Conservation (phyloP, 805 yeast species). For the Yarrowia porcina region DNA sequence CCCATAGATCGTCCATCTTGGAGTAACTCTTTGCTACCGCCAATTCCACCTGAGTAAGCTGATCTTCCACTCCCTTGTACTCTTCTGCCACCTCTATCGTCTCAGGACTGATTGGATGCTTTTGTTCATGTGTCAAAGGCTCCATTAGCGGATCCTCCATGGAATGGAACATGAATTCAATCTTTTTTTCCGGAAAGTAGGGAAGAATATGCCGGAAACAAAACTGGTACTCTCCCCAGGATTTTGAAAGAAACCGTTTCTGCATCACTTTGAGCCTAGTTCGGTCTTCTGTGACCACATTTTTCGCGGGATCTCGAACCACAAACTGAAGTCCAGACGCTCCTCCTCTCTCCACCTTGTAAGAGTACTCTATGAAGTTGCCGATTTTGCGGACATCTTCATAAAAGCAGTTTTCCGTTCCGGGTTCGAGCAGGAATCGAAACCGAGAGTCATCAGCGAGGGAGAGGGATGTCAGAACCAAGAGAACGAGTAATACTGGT, state of each 20-base stretch:
- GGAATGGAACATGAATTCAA: not conserved
- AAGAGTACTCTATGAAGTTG: conserved; percentile 17
- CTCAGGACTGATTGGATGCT: not conserved
- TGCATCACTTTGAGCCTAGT: not conserved
- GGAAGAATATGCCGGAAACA: conserved; percentile 8
- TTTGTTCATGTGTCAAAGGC: conserved; percentile 1
- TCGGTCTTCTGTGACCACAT: not conserved
- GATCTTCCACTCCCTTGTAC: not conserved
- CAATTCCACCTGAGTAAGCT: conserved; percentile 6
- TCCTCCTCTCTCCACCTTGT: conserved; percentile 13
- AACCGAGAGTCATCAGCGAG: not conserved
- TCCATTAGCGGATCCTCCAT: not conserved
- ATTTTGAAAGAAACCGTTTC: not conserved
- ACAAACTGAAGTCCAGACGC: conserved; percentile 7
- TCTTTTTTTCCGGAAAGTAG: not conserved
- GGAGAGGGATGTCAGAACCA: not conserved
- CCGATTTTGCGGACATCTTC: conserved; percentile 12
- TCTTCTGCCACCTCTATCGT: not conserved
- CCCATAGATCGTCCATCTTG: not conserved
- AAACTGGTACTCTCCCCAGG: conserved; percentile 12
- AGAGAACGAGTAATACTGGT: not conserved
- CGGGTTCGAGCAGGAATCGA: conserved; percentile 16
- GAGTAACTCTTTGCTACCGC: not conserved
- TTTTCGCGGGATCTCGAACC: not conserved
- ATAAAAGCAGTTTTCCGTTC: conserved; percentile 5